Base-by-base conservation (phyloP, 2,329 filamentous ascomycete genomes). In the Penicillium sp. region DNA sequence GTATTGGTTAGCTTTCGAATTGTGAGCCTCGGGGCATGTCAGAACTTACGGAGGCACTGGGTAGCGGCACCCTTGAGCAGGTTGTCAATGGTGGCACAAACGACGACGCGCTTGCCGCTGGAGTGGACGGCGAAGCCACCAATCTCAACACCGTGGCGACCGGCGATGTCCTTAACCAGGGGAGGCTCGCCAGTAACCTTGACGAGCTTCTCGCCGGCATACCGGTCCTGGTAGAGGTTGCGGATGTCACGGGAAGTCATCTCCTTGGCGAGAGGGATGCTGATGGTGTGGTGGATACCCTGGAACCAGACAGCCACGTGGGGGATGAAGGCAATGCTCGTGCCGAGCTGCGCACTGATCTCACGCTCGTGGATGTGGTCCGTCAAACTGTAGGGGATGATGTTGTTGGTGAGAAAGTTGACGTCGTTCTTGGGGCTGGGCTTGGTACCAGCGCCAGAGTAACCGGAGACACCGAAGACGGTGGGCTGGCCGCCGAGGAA, bases 231-330 rank as follows among this genome's bases (percentile, higher is more conserved):
- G 78, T 95, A 98, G 50, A 97, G 77, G 66, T 95, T 89, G 54
- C 93, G 84, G 60, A 98, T 89, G 67, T 97, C 91, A 45, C 93
- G 86, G 37, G 88, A 91, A 2, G 84, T 88, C 88, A 97, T 95
- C 53, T 82, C 80, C 72, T 92, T 81, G 65, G 86, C 86, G 7
- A 98, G 78, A 10, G 92, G 92, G 43, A 97, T 88, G 66, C 84
- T 90, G 71, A 97, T 91, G 33, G 90, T 92, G 72, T 91, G 88
- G 67, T 89, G 84, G 61, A 97, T 97, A 56, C 92, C 92, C 66
- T 95, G 87, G 81, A 97, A 97, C 92, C 90, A 97, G 12, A 87
- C 83, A n/a, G 90, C 89, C 23, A 95, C 91, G 70, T 97, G 93
- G 6, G 93, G 93, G 50, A 93, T 87, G 68, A 98, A 98, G 5